A percentile compares a stretch with the other conserved stretches of the same genome.
These are phyloP conservation scores for Bombardia bombarda DNA, from an alignment of 495 filamentous ascomycete genomes.

Conservation along the genomic window DNA sequence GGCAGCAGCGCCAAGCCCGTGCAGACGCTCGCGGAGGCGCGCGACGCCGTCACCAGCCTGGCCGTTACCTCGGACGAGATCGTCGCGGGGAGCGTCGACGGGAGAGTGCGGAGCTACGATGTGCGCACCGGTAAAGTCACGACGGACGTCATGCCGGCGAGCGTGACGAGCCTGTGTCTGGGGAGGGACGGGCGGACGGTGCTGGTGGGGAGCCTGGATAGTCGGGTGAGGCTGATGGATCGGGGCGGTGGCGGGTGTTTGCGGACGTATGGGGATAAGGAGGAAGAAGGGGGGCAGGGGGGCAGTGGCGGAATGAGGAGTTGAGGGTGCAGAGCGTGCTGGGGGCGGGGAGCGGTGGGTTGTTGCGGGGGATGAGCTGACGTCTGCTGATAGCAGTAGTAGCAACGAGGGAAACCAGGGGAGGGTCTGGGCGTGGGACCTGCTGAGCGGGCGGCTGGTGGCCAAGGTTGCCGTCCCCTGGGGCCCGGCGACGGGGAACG, in stretches of 20 bases:
- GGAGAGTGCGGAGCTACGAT: constrained; percentile 76
- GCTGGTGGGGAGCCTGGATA: constrained; percentile 70
- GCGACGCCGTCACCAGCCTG: constrained; percentile 63
- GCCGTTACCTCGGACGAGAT: constrained; percentile 50
- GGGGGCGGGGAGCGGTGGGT: constrained; percentile 70
- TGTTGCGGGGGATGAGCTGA: constrained; percentile 71
- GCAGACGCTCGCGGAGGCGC: constrained; percentile 69
- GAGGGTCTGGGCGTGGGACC: constrained; percentile 80
- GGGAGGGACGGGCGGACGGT: constrained; percentile 65
- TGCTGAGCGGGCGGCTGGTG: constrained; percentile 65
- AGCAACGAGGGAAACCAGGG: constrained; percentile 41
- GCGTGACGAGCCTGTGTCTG: constrained; percentile 60
- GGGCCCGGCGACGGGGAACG: constrained; percentile 51
- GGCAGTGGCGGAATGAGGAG: constrained; percentile 61
- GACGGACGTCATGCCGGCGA: constrained; percentile 63
- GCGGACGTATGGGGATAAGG: constrained; percentile 56
- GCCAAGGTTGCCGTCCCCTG: constrained; percentile 52
- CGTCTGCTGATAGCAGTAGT: constrained; percentile 8
- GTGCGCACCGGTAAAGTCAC: constrained; percentile 68
- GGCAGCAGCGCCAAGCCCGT: constrained; percentile 62
- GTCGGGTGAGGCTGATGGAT: constrained; percentile 74
- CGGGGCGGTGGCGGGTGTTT: constrained; percentile 63
- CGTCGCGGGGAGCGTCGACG: constrained; percentile 75
- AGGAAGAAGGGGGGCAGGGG: no score
- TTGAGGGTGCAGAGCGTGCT: constrained; percentile 64